phyloP scores from a whole-genome alignment of 192 early-diverging fungal species.

The Cetraspora pellucida region DNA sequence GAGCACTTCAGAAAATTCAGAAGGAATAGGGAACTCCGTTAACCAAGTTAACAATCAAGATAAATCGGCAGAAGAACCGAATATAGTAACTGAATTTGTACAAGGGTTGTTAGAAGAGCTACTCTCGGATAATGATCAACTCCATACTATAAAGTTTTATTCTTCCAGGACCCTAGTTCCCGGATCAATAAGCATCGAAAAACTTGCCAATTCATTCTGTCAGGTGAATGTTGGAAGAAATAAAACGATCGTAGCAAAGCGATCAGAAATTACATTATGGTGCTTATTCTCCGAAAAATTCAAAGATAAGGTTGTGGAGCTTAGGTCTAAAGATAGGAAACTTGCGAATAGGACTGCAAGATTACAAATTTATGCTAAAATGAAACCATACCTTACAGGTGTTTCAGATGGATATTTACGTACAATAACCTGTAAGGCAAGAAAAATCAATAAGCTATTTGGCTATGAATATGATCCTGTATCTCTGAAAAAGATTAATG shows the following conservation, averaged over 20 bases:
- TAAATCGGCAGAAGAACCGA: neutral
- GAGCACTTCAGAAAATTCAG: no score
- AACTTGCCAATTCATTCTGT: constrained; percentile 22
- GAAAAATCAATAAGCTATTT: constrained; percentile 32
- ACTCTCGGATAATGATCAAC: neutral
- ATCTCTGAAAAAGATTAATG: constrained; percentile 26
- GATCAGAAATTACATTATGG: constrained; percentile 4
- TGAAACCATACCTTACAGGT: constrained; percentile 22
- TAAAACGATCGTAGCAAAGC: constrained; percentile 11
- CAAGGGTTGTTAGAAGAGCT: constrained; percentile 24
- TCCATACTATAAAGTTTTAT: constrained; percentile 12
- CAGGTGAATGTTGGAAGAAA: constrained; percentile 9
- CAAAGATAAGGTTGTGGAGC: constrained; percentile 25
- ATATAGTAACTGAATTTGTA: constrained; percentile 17
- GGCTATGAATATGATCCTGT: constrained; percentile 25
- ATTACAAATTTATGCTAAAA: neutral
- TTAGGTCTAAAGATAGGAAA: constrained; percentile 21
- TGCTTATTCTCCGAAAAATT: constrained; percentile 4
- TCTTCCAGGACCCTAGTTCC: neutral
- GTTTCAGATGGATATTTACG: constrained; percentile 23
- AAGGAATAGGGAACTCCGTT: neutral
- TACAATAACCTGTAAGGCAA: constrained; percentile 19
- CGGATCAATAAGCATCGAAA: constrained; percentile 3
- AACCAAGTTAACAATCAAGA: constrained; percentile 2
- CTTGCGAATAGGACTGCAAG: constrained; percentile 22